Base-by-base conservation (phyloP, 2,329 filamentous ascomycete species). In the Calonectria hongkongensis region DNA sequence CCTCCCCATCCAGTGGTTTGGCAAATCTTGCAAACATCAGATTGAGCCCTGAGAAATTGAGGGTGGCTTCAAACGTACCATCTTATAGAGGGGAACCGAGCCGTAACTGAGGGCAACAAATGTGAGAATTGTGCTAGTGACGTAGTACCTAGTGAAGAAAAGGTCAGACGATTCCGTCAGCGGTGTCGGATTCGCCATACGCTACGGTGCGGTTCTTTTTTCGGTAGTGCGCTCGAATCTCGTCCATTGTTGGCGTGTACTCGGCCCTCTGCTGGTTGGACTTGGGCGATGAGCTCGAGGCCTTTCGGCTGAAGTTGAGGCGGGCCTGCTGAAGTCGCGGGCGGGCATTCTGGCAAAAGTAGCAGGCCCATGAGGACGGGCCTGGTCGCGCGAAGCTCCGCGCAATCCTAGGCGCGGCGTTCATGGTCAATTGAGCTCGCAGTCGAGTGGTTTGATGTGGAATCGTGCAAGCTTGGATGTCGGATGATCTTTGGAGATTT, bases 1-100 rank as follows among this genome's bases (percentile, higher is more conserved):
- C 96, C 96, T 79, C 95, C 95, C 95, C 95, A 98, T 80, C 96
- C 94, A 15, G 93, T 96, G 18, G 94, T 94, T 86, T 94, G 92
- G 86, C 94, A 96, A 81, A 96, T 95, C 92, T 94, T 9, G 39
- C 7, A 0, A 0, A 2, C 1, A 25, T 78, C 45, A 70, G 45
- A 50, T 5, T 12, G 5, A 21, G 9, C 5, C 8, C 18, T n/a
- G 39, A 16, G 1, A 18, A 5, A 0, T 8, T 8, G 6, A 12
- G 16, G n/a, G 7, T 21, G 41, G 36, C 30, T 41, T 16, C 9
- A n/a, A 13, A 68, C 84, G 48, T 83, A 94, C 93, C 93, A 95
- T 96, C 84, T 96, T 96, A 85, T 97, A 97, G 82, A 97, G 86
- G 2, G 95, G 95, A 62, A 97, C 95, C 13, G 94, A 95, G 77